Conservation (phyloP, 2,329 filamentous ascomycete genomes). For the Sphaerulina vaccinii region DNA sequence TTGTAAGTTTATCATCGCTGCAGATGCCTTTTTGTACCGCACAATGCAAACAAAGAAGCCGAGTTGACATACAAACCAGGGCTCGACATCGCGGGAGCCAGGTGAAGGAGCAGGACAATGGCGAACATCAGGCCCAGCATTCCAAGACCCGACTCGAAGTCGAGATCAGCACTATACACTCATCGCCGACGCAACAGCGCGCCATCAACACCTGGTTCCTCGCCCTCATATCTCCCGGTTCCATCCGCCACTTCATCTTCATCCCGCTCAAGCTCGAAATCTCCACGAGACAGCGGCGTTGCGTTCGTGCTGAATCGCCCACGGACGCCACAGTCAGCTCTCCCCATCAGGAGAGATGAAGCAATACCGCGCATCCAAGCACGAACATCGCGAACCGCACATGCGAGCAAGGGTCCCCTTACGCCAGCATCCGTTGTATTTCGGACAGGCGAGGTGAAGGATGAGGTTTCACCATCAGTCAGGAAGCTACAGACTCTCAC, state of each 20-base stretch:
- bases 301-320: not conserved
- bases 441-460: not conserved
- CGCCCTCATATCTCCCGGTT: not conserved
- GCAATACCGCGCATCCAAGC: not conserved
- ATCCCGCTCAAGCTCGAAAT: not conserved
- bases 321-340: not conserved
- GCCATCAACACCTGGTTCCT: not conserved
- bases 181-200: not conserved
- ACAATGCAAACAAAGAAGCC: not conserved
- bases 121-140: not conserved
- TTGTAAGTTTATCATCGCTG: too few relatives aligned
- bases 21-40: not conserved
- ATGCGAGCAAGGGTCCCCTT: not conserved
- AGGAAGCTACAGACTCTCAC: not conserved
- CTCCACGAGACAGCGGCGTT: not conserved
- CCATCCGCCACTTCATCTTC: not conserved
- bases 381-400: not conserved
- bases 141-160: not conserved
- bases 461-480: not conserved
- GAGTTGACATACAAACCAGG: not conserved
- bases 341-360: not conserved
- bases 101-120: not conserved
- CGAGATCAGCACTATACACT: not conserved
- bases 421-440: not conserved
- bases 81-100: too few relatives aligned